Evolutionary conservation across 305 asterid genomes (phyloP).

Genomic region (Ilex paraguariensis): DNA sequence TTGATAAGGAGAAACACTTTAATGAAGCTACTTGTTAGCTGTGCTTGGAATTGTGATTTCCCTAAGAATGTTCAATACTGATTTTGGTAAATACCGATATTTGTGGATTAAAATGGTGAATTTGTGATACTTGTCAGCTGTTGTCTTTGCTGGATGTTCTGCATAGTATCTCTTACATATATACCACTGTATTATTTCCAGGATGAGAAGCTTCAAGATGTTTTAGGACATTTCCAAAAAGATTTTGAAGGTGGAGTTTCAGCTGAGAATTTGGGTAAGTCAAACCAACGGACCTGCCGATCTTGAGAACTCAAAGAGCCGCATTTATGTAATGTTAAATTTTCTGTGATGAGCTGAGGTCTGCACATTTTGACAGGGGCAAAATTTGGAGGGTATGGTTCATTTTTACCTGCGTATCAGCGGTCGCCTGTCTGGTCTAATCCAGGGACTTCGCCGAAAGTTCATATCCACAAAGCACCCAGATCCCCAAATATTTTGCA

Average conservation of each 20-base stretch:
- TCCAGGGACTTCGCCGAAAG: slow-evolving; percentile 51
- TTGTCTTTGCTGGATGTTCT: too few species aligned
- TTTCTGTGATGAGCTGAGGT: slow-evolving; percentile 2
- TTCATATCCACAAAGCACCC: slow-evolving; percentile 30
- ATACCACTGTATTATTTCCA: slow-evolving; percentile 24
- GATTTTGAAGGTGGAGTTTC: slow-evolving; percentile 99
- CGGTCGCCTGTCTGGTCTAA: slow-evolving; percentile 76
- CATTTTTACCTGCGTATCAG: slow-evolving; percentile 87
- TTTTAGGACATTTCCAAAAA: slow-evolving; percentile 92
- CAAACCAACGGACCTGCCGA: not conserved
- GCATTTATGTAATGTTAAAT: too few species aligned
- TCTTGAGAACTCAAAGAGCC: too few species aligned
- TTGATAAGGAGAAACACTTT: too few species aligned
- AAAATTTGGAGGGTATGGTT: slow-evolving; percentile 96
- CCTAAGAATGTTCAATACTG: too few species aligned
- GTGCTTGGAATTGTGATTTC: too few species aligned
- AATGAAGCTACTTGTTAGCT: too few species aligned
- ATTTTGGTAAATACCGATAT: too few species aligned
- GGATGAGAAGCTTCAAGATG: slow-evolving; percentile 89
- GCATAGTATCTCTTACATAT: slow-evolving; percentile 4
- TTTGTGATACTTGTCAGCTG: too few species aligned
- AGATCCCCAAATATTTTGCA: slow-evolving; percentile 52
- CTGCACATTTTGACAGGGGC: slow-evolving; percentile 45
- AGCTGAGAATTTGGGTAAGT: slow-evolving; percentile 97
- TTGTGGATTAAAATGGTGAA: too few species aligned